These are phyloP conservation scores for Chlamydomonas sp. DNA, from an alignment of 139 green algal genomes.

Conservation along the genomic window DNA sequence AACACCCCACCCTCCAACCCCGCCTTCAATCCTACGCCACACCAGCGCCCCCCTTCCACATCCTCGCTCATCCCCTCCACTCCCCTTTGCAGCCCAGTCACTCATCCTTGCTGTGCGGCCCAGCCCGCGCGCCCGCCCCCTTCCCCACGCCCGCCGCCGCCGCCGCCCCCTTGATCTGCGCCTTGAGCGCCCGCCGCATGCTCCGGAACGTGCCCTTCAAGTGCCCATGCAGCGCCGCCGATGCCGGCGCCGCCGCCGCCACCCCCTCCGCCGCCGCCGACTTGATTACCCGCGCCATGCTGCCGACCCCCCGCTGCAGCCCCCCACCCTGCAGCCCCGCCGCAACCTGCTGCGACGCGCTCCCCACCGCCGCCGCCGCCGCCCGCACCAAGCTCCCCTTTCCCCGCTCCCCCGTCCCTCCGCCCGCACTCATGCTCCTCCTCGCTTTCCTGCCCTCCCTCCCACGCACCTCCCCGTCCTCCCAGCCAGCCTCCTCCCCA, in stretches of 20 bases:
- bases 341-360: constrained; percentile 15
- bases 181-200: not conserved
- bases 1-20: no score
- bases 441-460: not conserved
- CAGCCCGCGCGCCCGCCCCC: not conserved
- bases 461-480: no score
- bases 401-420: not conserved
- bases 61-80: no score
- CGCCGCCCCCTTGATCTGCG: not conserved
- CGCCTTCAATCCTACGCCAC: no score
- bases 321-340: constrained; percentile 4
- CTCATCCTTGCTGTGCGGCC: not conserved
- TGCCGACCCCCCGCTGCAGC: constrained; percentile 10
- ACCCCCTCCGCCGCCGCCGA: constrained; percentile 13
- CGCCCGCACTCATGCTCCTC: not conserved
- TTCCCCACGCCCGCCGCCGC: not conserved
- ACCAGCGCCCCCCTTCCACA: no score
- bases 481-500: not conserved
- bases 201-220: constrained; percentile 17
- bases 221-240: constrained; percentile 8
- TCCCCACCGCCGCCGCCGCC: not conserved
- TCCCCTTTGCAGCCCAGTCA: not conserved
- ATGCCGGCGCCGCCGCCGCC: constrained; percentile 9
- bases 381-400: no score
- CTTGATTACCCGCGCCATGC: constrained; percentile 2